Evolutionary conservation across 1,284 basidiomycete species (phyloP).

Genomic region (Apiotrichum porosum): DNA sequence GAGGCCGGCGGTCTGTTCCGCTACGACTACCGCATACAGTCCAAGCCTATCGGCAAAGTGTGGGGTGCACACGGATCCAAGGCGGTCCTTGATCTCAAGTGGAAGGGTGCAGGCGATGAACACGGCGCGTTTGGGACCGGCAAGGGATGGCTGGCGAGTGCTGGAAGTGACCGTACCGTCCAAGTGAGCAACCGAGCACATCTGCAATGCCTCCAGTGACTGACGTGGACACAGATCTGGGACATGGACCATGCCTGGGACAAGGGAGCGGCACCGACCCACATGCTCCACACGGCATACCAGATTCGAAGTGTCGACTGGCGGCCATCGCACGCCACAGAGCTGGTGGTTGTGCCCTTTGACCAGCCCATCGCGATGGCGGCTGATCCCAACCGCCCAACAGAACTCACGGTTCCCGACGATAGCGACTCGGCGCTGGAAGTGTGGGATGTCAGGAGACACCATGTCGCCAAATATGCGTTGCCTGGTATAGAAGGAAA

Average conservation of each 20-base stretch:
- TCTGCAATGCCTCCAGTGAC: no score
- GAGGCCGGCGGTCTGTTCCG: slow-evolving; percentile 66
- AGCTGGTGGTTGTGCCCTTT: slow-evolving; percentile 56
- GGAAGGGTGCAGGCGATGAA: slow-evolving; percentile 52
- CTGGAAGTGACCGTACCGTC: slow-evolving; percentile 72
- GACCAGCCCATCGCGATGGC: slow-evolving; percentile 12
- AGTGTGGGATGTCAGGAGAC: slow-evolving; percentile 80
- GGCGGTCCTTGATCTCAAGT: slow-evolving; percentile 71
- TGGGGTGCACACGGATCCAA: slow-evolving; percentile 68
- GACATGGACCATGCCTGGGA: slow-evolving; percentile 58
- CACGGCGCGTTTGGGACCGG: slow-evolving; percentile 41
- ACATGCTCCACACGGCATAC: slow-evolving; percentile 69
- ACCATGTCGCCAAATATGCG: slow-evolving; percentile 76
- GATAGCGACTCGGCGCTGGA: slow-evolving; percentile 55
- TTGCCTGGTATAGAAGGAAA: slow-evolving; percentile 46
- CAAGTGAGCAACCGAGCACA: slow-evolving; percentile 56
- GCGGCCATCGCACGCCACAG: slow-evolving; percentile 74
- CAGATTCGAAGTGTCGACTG: slow-evolving; percentile 69
- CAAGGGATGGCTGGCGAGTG: slow-evolving; percentile 74
- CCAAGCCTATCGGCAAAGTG: slow-evolving; percentile 61
- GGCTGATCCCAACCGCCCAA: slow-evolving; percentile 5
- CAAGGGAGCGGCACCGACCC: slow-evolving; percentile 55
- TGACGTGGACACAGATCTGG: slow-evolving; percentile 60
- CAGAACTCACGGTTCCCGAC: slow-evolving; percentile 13
- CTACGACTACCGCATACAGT: slow-evolving; percentile 72